These are phyloP conservation scores for Salix arbutifolia DNA, from an alignment of 345 rosid genomes.

Conservation along the genomic window DNA sequence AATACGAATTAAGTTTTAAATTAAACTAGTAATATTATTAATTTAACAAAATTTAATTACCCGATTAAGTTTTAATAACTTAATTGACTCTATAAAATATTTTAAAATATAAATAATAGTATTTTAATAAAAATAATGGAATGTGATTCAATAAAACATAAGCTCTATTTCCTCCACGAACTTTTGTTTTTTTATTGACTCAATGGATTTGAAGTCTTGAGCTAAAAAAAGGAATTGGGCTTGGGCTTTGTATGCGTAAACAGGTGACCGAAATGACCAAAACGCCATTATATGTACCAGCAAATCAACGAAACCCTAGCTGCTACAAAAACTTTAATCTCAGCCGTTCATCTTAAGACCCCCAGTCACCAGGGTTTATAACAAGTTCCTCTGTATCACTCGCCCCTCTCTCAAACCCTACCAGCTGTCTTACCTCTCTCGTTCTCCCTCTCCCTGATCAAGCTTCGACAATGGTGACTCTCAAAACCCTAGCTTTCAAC, in stretches of 20 bases:
- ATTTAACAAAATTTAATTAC: no score
- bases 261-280: not conserved
- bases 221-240: not conserved
- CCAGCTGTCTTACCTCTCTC: not conserved
- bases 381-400: not conserved
- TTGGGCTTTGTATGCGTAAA: not conserved
- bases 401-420: not conserved
- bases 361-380: slow-evolving; percentile 10
- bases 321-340: not conserved
- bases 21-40: no score
- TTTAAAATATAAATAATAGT: no score
- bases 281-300: not conserved
- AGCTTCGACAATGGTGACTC: slow-evolving; percentile 11
- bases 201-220: not conserved
- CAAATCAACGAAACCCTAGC: slow-evolving; percentile 9
- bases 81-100: no score
- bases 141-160: no score
- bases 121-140: no score
- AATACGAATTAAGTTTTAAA: no score
- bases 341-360: slow-evolving; percentile 5
- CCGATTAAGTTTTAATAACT: no score
- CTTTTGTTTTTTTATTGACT: no score
- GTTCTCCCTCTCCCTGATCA: not conserved
- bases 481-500: not conserved
- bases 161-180: no score